Conservation (phyloP, 108 stramenopile genomes). For the Cyclotella atomus region DNA sequence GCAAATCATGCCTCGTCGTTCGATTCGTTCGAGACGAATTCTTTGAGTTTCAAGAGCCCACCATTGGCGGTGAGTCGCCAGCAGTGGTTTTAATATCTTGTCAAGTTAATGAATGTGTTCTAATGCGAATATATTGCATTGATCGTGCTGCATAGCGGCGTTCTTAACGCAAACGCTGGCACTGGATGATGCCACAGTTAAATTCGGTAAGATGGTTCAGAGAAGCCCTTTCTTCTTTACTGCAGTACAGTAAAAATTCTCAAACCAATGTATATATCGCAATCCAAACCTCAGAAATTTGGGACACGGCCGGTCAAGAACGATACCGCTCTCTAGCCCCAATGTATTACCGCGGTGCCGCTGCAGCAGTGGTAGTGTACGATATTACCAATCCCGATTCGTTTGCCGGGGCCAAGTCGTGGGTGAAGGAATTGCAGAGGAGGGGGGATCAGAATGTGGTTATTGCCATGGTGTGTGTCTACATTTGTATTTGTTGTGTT, state of each 20-base stretch:
- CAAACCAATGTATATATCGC: not conserved
- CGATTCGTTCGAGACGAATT: conserved; percentile 98
- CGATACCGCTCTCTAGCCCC: conserved; percentile 81
- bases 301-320: conserved; percentile 96
- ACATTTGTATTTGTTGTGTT: not conserved
- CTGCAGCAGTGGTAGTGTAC: conserved; percentile 94
- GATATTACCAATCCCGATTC: conserved; percentile 97
- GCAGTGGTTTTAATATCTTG: not conserved
- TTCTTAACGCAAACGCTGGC: conserved; percentile 96
- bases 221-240: no score
- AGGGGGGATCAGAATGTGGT: conserved; percentile 98
- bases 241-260: no score
- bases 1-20: conserved; percentile 97
- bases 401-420: conserved; percentile 96
- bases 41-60: conserved; percentile 99
- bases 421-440: conserved; percentile 99
- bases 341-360: conserved; percentile 93
- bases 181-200: conserved; percentile 94
- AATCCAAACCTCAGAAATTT: conserved; percentile 77
- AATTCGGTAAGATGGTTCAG: conserved; percentile 58
- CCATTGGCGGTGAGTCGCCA: conserved; percentile 92
- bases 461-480: conserved; percentile 82
- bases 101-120: no score
- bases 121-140: no score
- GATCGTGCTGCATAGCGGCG: conserved; percentile 92